Evolutionary conservation across 1,284 basidiomycete genomes (phyloP), one percentile per base, ranked within the genome.

Genomic region (Gymnopus androsaceus): DNA sequence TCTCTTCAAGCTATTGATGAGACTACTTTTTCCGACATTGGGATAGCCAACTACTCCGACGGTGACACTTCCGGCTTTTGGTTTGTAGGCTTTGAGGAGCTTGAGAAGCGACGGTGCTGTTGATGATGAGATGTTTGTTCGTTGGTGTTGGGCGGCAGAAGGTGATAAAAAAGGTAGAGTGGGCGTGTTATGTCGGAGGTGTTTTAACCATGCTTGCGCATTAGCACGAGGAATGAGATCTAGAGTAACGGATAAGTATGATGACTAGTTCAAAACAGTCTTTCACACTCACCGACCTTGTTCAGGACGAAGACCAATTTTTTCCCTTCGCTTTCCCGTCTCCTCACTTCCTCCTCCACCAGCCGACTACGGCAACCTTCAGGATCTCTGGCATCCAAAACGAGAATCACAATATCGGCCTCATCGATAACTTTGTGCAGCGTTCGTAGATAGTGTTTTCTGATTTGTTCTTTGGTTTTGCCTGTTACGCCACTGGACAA

Each of bases 41-140:
- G 96, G 96, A 67, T 95, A 96, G 1, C 96, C 96, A 30, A 98
- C 93, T 21, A 98, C 90, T 15, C 96, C 96, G 53, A 98, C 87
- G 0, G 94, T 96, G 45, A 95, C 80, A 55, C 87, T 90, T 54
- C 82, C 76, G 1, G 87, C 80, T 21, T 80, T 85, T 3, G 88
- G 88, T 59, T 89, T 92, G 72, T 95, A 97, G 15, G 93, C 92
- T 68, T 99, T 99, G 52, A 98, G 81, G 2, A 99, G 80, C 54
- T 91, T 88, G 21, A 98, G 77, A 1, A 99, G 78, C 0, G 88
- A 83, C 0, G 92, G 91, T 0, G 93, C 90, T 0, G 91, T 90
- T 0, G 82, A 75, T 1, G 85, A 89, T 3, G 82, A 89, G 36
- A 95, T 83, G 69, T 92, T 88, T 11, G 82, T 80, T 33, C 94